Evolutionary conservation across 139 green algal genomes (phyloP), one percentile per base, ranked within the genome.

Genomic region (Gonium pectorale): DNA sequence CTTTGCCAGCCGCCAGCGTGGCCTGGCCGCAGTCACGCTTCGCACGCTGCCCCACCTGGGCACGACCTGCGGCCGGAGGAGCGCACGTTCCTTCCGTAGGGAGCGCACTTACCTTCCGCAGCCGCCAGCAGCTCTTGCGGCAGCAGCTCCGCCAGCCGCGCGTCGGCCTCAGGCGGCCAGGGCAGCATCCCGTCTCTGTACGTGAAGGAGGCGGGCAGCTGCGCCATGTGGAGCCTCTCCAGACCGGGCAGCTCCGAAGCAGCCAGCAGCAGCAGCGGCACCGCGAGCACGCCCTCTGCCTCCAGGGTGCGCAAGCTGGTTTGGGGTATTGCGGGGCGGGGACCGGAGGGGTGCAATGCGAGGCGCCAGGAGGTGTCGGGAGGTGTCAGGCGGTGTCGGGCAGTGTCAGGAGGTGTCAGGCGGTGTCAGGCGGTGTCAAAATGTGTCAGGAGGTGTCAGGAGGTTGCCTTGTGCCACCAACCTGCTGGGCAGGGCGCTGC

Each of bases 211-310:
- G 77, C 60, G 21, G 77, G 77, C 62, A 73, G 77, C 77, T 63
- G 43, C n/a, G 62, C 37, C 44, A 83, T 19, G 21, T 27, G 59
- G 62, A 83, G 62, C 17, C 2, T 6, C 43, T 59, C 44, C 8
- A 83, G 77, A 22, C 22, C 3, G 22, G 77, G 77, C 43, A 83
- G 77, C 40, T 52, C 75, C 0, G 43, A 21, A 0, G 77, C 77
- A 3, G 77, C 77, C 31, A 83, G 77, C 77, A 83, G 77, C 60
- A 83, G 77, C 77, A 73, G 60, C 9, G 77, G 77, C 31, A 83
- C 38, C 8, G 77, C 77, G 0, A 31, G 29, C 7, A 44, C 33
- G 31, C 77, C 77, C 8, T 83, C 77, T 2, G 62, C 60, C 43
- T 73, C 60, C 5, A 83, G 33, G 38, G 11, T 29, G 19, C 33